A percentile compares a stretch with the other conserved stretches of the same genome.
These are phyloP conservation scores for Annulohypoxylon maeteangense DNA, from an alignment of 495 filamentous ascomycete genomes.

Conservation along the genomic window DNA sequence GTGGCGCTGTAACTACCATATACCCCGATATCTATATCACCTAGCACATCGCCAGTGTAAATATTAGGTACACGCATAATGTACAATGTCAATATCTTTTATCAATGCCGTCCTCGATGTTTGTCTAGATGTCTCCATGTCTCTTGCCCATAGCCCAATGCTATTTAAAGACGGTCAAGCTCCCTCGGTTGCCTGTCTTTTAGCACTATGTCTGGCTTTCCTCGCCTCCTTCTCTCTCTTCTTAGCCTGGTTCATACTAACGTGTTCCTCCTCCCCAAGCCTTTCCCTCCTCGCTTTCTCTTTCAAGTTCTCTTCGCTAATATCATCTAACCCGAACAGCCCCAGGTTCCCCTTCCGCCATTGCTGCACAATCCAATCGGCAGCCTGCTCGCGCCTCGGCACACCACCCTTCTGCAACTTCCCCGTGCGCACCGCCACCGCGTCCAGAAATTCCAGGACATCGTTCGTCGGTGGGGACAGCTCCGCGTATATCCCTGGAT, in stretches of 20 bases:
- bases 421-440: conserved; percentile 76
- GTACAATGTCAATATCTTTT: conserved; percentile 31
- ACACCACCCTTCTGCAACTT: conserved; percentile 78
- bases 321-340: conserved; percentile 80
- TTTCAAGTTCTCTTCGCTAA: conserved; percentile 66
- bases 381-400: conserved; percentile 76
- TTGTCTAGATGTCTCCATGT: neutral
- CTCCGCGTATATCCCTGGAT: conserved; percentile 66
- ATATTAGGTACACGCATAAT: conserved; percentile 36
- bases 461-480: conserved; percentile 86
- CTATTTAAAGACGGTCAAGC: neutral
- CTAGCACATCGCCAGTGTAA: conserved; percentile 19
- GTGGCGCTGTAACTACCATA: conserved; percentile 42
- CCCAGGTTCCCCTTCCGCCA: conserved; percentile 84
- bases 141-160: neutral
- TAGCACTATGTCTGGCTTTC: conserved; percentile 49
- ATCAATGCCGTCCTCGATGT: neutral
- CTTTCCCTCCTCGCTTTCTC: conserved; percentile 18
- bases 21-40: conserved; percentile 42
- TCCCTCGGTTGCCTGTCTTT: conserved; percentile 35
- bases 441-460: conserved; percentile 71
- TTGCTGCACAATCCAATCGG: conserved; percentile 84
- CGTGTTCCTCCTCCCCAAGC: conserved; percentile 48
- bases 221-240: conserved; percentile 57
- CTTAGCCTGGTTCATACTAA: conserved; percentile 59